A percentile compares a stretch with the other conserved stretches of the same genome.
Conservation (phyloP, 768 basidiomycete genomes). For the Pulveroboletus frians region DNA sequence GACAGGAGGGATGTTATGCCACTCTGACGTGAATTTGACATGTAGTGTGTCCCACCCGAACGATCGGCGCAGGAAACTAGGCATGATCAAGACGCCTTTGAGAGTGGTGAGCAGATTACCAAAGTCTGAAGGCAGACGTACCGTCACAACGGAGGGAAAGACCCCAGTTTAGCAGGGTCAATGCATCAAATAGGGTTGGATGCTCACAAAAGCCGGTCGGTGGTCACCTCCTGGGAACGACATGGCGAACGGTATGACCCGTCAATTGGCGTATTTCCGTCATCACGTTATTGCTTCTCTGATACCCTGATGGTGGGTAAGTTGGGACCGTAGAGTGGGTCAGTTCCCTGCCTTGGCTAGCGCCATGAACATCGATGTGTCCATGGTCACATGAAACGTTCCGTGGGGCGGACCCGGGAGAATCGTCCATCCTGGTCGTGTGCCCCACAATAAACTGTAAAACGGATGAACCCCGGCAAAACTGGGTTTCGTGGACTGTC, state of each 20-base stretch:
- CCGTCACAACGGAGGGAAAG: constrained; percentile 11
- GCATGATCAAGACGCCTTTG: constrained; percentile 15
- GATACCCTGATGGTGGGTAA: neutral
- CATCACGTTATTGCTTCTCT: neutral
- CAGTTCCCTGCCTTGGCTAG: neutral
- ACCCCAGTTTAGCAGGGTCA: constrained; percentile 2
- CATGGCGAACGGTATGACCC: constrained; percentile 10
- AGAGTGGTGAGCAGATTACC: neutral
- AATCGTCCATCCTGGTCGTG: neutral
- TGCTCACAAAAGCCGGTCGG: constrained; percentile 1
- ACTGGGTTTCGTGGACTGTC: neutral
- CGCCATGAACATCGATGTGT: neutral
- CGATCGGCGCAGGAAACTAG: constrained; percentile 11
- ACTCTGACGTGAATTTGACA: constrained; percentile 18
- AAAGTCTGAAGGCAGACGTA: neutral
- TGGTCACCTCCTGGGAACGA: constrained; percentile 9
- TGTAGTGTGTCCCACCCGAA: constrained; percentile 7
- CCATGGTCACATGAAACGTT: constrained; percentile 5
- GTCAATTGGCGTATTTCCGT: constrained; percentile 1
- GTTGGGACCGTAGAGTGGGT: neutral
- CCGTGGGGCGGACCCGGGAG: neutral
- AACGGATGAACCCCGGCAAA: neutral
- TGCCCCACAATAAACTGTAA: neutral
- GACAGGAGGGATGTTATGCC: constrained; percentile 15
- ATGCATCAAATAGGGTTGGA: neutral